Evolutionary conservation across 2,329 filamentous ascomycete genomes (phyloP), one percentile per base, ranked within the genome.

Genomic region (Paecilomyces fulvus): DNA sequence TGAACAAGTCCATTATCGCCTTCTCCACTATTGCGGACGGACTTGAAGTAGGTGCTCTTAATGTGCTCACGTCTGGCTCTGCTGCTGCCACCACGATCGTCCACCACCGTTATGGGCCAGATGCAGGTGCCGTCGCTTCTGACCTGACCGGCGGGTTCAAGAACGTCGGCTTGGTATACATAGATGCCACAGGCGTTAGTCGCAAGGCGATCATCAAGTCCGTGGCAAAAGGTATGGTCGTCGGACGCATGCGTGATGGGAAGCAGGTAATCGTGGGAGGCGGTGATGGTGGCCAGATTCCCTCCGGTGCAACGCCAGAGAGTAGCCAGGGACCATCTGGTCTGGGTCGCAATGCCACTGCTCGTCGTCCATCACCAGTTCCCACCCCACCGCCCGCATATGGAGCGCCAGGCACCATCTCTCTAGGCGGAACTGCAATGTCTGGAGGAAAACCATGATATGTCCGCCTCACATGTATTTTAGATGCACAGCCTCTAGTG

Each of bases 1-100:
- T 99, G 62, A 99, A 99, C 77, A 96, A 96, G 80, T 91, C 87
- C 60, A 79, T 99, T 77, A 97, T 99, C 78, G 94, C 94, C 0
- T 97, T 97, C 72, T 90, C 88, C 43, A 99, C 94, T 1, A 84
- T 99, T 49, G 89, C 91, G 23, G 94, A 99, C 66, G 94, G 94
- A 37, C 88, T 97, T 57, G 92, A 96, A 63, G 87, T 95, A 63
- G 88, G 90, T 1, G 89, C 90, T 1, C 87, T 87, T 54, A 89
- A 84, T 60, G 77, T 99, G 30, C 79, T 99, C 30, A 83, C 82
- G 3, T 86, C 86, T 9, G 84, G 87, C 2, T 87, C 89, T 3
- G 80, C 81, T 1, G 91, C 92, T n/a, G 88, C 92, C 23, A 90
- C 85, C 33, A 89, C 87, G 0, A 86, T 96, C 53, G 90, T 97